phyloP scores from a whole-genome alignment of 805 yeast genomes.

The Nakazawaea anatomiae region DNA sequence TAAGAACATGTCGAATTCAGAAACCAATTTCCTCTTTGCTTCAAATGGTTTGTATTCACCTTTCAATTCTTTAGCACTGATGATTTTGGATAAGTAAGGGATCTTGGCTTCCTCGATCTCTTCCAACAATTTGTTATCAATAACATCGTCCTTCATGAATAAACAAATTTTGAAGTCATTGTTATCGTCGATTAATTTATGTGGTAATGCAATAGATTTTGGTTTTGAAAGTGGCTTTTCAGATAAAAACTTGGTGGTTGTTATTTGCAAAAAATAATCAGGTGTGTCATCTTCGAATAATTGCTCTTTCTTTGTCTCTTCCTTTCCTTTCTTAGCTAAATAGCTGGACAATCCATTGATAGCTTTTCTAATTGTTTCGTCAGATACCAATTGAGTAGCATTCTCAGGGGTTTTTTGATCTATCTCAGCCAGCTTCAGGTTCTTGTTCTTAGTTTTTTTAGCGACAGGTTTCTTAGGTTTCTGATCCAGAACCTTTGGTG shows the following conservation, averaged over 20 bases:
- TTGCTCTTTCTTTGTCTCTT: slow-evolving; percentile 31
- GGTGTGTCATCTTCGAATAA: slow-evolving; percentile 58
- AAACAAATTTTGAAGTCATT: slow-evolving; percentile 51
- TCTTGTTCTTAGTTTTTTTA: background rate
- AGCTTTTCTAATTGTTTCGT: slow-evolving; percentile 37
- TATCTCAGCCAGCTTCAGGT: background rate
- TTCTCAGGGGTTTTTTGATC: background rate
- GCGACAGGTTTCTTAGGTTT: slow-evolving; percentile 1
- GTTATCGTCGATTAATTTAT: slow-evolving; percentile 40
- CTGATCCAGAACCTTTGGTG: slow-evolving; percentile 2
- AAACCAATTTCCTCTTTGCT: slow-evolving; percentile 68
- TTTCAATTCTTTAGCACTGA: slow-evolving; percentile 70
- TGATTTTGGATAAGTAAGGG: slow-evolving; percentile 45
- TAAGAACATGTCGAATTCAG: slow-evolving; percentile 68
- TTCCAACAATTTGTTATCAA: slow-evolving; percentile 36
- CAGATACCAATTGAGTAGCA: background rate
- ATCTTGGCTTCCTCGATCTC: slow-evolving; percentile 40
- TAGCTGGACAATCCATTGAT: slow-evolving; percentile 62
- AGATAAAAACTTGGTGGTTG: slow-evolving; percentile 59
- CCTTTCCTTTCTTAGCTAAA: slow-evolving; percentile 28
- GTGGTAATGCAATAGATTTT: slow-evolving; percentile 37
- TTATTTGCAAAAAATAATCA: slow-evolving; percentile 53
- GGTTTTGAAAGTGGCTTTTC: slow-evolving; percentile 56
- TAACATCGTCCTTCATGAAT: slow-evolving; percentile 60
- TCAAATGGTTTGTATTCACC: slow-evolving; percentile 86